Evolutionary conservation across 805 yeast species (phyloP), one percentile per base, ranked within the genome.

Genomic region (Schwanniomyces sp.): DNA sequence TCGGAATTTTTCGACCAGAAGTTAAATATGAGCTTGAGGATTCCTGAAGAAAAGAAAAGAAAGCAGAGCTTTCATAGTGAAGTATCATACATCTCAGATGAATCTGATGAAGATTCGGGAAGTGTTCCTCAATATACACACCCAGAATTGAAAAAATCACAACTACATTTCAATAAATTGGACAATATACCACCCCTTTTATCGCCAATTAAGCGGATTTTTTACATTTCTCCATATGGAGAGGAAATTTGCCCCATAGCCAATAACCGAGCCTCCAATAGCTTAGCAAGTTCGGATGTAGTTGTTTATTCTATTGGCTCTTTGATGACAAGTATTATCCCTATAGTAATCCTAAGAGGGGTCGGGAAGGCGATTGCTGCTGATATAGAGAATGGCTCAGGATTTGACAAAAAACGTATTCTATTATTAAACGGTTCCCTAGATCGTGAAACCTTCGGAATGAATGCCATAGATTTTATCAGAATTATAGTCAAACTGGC

Each of bases 161-260:
- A 91, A 58, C 67, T 91, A 30, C 85, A 82, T 58, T 87, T 88
- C 62, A 77, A 80, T 50, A 87, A 87, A 58, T 73, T 76, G 14
- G 80, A 70, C 4, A 72, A 72, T 29, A 72, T 72, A 0, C 65
- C 66, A 43, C 90, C 92, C 0, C 73, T 91, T n/a, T 74, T 82
- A 5, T 80, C 94, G 0, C 91, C 96, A 1, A 83, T 91, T 8
- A 72, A 78, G 24, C 69, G 92, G 30, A 79, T 91, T 4, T 84
- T 82, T 54, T 91, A 91, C 60, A 86, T 91, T 42, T 88, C 91
- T 16, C 91, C 94, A 0, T 88, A 86, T 61, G 96, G 96, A 0
- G 88, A 86, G 56, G 97, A 91, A 60, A 84, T 88, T 24, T 80
- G 82, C 52, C 96, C 97, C 2, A 64, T 71, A 28, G 91, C 92